Evolutionary conservation across 148 eudicot genomes (phyloP), one percentile per base, ranked within the genome.

Genomic region (Limonium bicolor): DNA sequence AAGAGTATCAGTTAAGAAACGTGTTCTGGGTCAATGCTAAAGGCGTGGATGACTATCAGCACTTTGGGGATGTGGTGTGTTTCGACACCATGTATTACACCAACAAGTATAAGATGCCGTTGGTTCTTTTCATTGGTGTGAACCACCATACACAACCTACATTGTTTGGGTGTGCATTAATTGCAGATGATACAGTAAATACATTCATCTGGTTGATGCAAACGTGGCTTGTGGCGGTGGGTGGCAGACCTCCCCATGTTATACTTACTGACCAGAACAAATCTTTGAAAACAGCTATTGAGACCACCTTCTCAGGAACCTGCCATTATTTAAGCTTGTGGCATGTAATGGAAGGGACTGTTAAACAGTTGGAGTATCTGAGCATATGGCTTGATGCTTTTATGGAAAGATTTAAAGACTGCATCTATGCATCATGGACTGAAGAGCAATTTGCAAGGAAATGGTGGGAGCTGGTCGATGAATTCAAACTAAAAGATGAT

Each of bases 21-120:
- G 69, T 70, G 19, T 77, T 69, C 34, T 77, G 85, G 85, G 74
- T 73, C 55, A 80, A 77, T 60, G 58, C 66, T 15, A 77, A 77
- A 67, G 80, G 76, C 29, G 51, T 73, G 25, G 63, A 58, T 60
- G 80, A 77, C 64, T 77, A 69, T 55, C 31, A 50, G 29, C 53
- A 63, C 59, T 77, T 77, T 53, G 60, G 80, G 27, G 85, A 77
- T 58, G 77, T 73, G 27, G 76, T 73, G 27, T 73, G 66, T 47
- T 51, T 77, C 24, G 85, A 77, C 47, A 69, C 71, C 20, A 63
- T 71, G 3, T 77, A 70, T 61, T 62, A 66, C 53, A 53, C 59
- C 30, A 64, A 49, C 53, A 77, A 70, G 53, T 70, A 77, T 42
- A 73, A 70, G 56, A 55, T 73, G 40, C 80, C 85, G 0, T 25